A percentile compares a stretch with the other conserved stretches of the same genome.
Evolutionary conservation across 2,329 filamentous ascomycete genomes (phyloP).

Genomic region (Torrubiella hemipterigena): DNA sequence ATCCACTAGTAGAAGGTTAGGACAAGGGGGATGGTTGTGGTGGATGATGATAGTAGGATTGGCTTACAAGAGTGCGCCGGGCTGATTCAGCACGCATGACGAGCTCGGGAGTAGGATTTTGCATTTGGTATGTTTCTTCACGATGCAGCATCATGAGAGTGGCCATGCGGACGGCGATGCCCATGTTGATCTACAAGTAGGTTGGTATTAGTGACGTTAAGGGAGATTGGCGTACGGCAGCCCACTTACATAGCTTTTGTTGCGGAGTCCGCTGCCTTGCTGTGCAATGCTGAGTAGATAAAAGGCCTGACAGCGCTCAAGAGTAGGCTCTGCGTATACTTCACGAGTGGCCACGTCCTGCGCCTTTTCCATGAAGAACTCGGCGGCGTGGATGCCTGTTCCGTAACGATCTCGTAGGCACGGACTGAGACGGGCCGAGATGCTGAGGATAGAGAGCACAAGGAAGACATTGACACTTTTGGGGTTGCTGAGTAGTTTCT

Average conservation of each 20-base stretch:
- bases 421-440: conserved; percentile 43
- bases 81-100: conserved; percentile 42
- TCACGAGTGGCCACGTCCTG: conserved; percentile 33
- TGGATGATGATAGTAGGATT: background rate
- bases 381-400: conserved; percentile 36
- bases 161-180: conserved; percentile 44
- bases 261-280: conserved; percentile 41
- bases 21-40: no score
- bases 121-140: conserved; percentile 38
- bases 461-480: conserved; percentile 41
- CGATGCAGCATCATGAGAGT: conserved; percentile 41
- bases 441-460: conserved; percentile 40
- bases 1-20: conserved; percentile 33
- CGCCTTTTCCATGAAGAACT: conserved; percentile 40
- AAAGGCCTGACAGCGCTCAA: conserved; percentile 46
- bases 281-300: conserved; percentile 47
- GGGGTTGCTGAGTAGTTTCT: conserved; percentile 31
- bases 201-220: background rate
- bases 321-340: conserved; percentile 37
- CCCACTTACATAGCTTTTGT: conserved; percentile 38
- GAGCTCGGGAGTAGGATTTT: conserved; percentile 28
- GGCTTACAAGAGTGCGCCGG: conserved; percentile 38
- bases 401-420: conserved; percentile 35
- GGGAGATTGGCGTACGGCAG: background rate
- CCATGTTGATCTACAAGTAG: conserved; percentile 37